Evolutionary conservation across 2,329 filamentous ascomycete species (phyloP).

Genomic region (Claviceps lovelessii): DNA sequence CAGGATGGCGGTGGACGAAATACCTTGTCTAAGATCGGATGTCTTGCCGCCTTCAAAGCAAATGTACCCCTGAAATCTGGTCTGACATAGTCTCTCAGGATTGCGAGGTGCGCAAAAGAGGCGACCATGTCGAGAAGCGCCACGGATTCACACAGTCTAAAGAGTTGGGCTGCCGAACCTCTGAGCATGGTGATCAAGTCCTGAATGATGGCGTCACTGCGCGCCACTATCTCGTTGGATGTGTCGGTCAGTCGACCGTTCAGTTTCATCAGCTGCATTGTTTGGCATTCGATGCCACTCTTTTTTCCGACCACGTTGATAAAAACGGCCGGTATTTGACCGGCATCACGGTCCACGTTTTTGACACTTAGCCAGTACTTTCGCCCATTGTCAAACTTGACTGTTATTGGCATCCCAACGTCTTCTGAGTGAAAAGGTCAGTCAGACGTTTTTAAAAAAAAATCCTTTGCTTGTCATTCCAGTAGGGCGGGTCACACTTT

Average conservation of each 20-base stretch:
- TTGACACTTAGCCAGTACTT: conserved; percentile 66
- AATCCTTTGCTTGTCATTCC: background rate
- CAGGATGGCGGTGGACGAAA: background rate
- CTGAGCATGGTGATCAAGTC: conserved; percentile 60
- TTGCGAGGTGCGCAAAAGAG: conserved; percentile 62
- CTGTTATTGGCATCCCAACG: conserved; percentile 44
- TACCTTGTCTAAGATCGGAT: conserved; percentile 64
- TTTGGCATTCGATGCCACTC: conserved; percentile 74
- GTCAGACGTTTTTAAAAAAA: background rate
- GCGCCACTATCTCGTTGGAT: conserved; percentile 67
- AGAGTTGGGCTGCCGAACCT: conserved; percentile 55
- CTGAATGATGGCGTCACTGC: conserved; percentile 67
- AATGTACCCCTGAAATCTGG: conserved; percentile 56
- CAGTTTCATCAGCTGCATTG: conserved; percentile 66
- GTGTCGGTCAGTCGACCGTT: conserved; percentile 67
- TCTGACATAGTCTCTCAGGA: conserved; percentile 42
- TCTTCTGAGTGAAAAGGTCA: conserved; percentile 25
- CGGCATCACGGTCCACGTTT: conserved; percentile 44
- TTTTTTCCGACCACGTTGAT: conserved; percentile 65
- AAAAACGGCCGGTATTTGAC: conserved; percentile 50
- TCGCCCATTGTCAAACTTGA: conserved; percentile 64
- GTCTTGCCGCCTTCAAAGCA: conserved; percentile 59
- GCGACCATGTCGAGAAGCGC: conserved; percentile 76
- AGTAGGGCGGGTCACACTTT: conserved; percentile 30
- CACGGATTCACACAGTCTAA: conserved; percentile 74